Conservation (phyloP, 495 filamentous ascomycete genomes). For the Neurospora sp. region DNA sequence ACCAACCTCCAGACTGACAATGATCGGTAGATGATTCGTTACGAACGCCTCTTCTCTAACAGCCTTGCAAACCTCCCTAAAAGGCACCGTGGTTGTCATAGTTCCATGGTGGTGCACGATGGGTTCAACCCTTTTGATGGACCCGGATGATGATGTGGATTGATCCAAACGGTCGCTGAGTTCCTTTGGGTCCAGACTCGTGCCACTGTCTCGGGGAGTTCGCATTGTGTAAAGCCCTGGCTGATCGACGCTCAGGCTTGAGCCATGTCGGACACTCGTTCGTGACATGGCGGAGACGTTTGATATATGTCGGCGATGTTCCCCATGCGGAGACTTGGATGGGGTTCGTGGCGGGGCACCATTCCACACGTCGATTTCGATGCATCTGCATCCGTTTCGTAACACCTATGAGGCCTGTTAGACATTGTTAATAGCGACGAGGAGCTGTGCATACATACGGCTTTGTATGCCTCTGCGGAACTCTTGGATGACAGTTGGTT, state of each 20-base stretch:
- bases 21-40: conserved; percentile 61
- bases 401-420: conserved; percentile 33
- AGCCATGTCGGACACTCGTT: conserved; percentile 18
- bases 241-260: conserved; percentile 9
- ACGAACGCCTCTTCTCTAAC: conserved; percentile 74
- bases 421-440: background rate
- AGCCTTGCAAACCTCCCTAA: conserved; percentile 73
- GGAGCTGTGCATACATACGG: conserved; percentile 32
- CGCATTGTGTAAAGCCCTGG: background rate
- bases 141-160: conserved; percentile 20
- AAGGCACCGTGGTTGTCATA: conserved; percentile 73
- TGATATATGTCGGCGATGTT: conserved; percentile 29
- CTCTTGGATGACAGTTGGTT: conserved; percentile 77
- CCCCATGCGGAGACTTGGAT: conserved; percentile 19
- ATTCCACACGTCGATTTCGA: conserved; percentile 96
- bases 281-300: conserved; percentile 29
- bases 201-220: conserved; percentile 10
- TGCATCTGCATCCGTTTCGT: conserved; percentile 69
- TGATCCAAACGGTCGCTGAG: conserved; percentile 9
- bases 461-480: conserved; percentile 70
- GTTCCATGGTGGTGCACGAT: conserved; percentile 48
- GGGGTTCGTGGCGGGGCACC: conserved; percentile 31
- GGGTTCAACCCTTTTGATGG: conserved; percentile 14
- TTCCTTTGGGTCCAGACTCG: conserved; percentile 20
- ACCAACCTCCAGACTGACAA: conserved; percentile 87